Evolutionary conservation across 345 rosid genomes (phyloP).

Genomic region (Eucalyptus marginata): DNA sequence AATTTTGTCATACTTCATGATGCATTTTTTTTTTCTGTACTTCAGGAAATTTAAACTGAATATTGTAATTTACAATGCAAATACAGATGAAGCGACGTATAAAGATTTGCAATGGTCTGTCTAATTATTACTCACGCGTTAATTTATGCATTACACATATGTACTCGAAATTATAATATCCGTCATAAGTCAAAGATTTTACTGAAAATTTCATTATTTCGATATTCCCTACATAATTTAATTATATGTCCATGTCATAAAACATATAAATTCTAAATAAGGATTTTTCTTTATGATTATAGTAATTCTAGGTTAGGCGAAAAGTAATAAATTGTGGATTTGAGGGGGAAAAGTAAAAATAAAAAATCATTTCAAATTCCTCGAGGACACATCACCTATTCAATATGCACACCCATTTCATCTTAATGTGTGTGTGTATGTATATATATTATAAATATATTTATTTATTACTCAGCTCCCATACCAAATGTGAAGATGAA

Average conservation of each 20-base stretch:
- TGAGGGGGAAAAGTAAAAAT: background rate
- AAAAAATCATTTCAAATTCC: background rate
- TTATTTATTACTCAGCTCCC: too few species aligned
- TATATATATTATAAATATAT: too few species aligned
- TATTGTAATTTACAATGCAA: background rate
- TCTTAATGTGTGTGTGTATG: background rate
- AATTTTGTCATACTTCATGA: too few species aligned
- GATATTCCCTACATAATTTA: background rate
- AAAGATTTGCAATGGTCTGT: background rate
- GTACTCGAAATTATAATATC: background rate
- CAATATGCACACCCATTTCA: background rate
- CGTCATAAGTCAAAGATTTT: background rate
- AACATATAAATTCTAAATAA: background rate
- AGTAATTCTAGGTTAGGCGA: background rate
- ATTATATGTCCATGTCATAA: background rate
- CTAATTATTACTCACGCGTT: background rate
- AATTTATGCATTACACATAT: too few species aligned
- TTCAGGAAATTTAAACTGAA: too few species aligned
- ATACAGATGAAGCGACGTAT: background rate
- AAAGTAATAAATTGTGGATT: background rate
- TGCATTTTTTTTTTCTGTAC: accelerated
- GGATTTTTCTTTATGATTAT: background rate
- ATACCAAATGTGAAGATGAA: background rate
- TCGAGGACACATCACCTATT: background rate
- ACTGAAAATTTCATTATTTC: background rate